These are phyloP conservation scores for Flaveria brownii DNA, from an alignment of 129 eudicot genomes.

Conservation along the genomic window DNA sequence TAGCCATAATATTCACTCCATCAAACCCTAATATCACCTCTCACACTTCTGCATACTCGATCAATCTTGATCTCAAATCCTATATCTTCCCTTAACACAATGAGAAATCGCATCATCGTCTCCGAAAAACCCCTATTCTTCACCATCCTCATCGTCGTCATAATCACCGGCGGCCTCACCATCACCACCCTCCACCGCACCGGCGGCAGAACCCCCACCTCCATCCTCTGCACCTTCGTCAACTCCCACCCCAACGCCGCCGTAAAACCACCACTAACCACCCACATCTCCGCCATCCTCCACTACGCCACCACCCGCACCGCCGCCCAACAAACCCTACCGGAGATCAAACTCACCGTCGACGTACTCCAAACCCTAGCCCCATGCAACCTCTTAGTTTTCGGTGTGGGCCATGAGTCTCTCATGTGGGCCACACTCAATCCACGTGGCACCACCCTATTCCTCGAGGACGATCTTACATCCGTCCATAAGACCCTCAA, in stretches of 20 bases:
- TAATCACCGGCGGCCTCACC: constrained; percentile 46
- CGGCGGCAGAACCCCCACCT: constrained; percentile 32
- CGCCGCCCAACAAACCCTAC: constrained; percentile 50
- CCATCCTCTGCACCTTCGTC: constrained; percentile 39
- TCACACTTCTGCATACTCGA: background rate
- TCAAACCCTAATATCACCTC: constrained; percentile 18
- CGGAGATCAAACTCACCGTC: constrained; percentile 44
- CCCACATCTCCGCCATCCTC: constrained; percentile 48
- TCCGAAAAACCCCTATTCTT: constrained; percentile 42
- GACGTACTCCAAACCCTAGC: constrained; percentile 38
- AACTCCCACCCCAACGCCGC: constrained; percentile 19
- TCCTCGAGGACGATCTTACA: constrained; percentile 49
- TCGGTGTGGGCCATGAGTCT: constrained; percentile 59
- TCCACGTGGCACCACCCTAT: constrained; percentile 49
- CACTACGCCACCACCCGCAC: constrained; percentile 71
- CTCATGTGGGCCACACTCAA: constrained; percentile 61
- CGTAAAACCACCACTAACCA: constrained; percentile 21
- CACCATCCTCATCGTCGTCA: constrained; percentile 33
- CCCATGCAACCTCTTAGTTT: constrained; percentile 58
- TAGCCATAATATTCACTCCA: background rate
- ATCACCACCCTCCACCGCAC: constrained; percentile 35
- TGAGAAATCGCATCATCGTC: constrained; percentile 35
- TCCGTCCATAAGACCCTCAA: constrained; percentile 38
- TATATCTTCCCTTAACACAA: constrained; percentile 3
- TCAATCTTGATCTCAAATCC: background rate